Conservation (phyloP, 2,329 filamentous ascomycete genomes). For the Pleurostoma richardsiae region DNA sequence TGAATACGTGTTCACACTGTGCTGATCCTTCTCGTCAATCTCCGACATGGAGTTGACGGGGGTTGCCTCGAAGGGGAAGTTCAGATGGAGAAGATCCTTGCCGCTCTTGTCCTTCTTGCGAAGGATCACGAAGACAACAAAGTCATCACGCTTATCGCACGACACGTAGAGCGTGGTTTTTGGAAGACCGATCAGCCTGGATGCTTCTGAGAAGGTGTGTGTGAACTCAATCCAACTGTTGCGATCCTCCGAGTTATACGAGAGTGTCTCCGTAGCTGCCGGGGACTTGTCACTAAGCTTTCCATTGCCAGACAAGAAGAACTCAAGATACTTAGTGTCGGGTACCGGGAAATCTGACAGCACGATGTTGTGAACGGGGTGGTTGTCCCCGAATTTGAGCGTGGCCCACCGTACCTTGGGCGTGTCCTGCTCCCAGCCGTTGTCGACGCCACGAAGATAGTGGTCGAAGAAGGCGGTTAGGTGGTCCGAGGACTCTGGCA, state of each 20-base stretch:
- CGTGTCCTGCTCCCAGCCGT: conserved; percentile 38
- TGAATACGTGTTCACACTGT: conserved; percentile 32
- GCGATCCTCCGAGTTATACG: conserved; percentile 26
- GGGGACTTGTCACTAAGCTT: neutral
- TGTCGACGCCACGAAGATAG: conserved; percentile 34
- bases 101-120: conserved; percentile 37
- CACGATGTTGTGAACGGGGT: conserved; percentile 24
- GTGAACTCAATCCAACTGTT: conserved; percentile 23
- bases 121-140: conserved; percentile 36
- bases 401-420: conserved; percentile 35
- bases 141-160: conserved; percentile 32
- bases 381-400: conserved; percentile 26
- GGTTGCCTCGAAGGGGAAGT: conserved; percentile 28
- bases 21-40: conserved; percentile 25
- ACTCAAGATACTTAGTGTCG: conserved; percentile 22
- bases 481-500: conserved; percentile 25
- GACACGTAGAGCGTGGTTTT: conserved; percentile 42
- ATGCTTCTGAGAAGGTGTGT: conserved; percentile 29
- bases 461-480: conserved; percentile 35
- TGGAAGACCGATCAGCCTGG: conserved; percentile 36
- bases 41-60: conserved; percentile 19
- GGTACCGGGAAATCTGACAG: conserved; percentile 26
- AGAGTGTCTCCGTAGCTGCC: conserved; percentile 7
- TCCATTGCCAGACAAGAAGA: conserved; percentile 12
- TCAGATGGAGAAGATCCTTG: conserved; percentile 32